A percentile compares a stretch with the other conserved stretches of the same genome.
phyloP scores from a whole-genome alignment of 768 basidiomycete genomes.

The Mycena haematopus region DNA sequence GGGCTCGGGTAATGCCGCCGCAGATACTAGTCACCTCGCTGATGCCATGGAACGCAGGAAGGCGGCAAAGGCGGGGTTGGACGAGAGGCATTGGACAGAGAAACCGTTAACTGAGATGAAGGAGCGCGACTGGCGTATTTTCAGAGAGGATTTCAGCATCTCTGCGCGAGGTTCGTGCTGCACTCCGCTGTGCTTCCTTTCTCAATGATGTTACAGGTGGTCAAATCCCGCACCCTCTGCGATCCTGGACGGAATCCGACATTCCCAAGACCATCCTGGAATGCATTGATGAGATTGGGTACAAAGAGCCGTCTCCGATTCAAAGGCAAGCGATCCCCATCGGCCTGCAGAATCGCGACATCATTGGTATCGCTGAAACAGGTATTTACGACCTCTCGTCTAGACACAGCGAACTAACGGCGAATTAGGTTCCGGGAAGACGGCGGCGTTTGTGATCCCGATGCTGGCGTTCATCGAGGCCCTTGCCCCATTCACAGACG shows the following conservation, averaged over 20 bases:
- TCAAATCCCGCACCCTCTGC: conserved; percentile 89
- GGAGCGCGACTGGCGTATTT: conserved; percentile 99
- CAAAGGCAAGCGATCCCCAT: conserved; percentile 99
- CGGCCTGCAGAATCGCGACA: conserved; percentile 93
- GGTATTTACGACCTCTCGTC: conserved; percentile 53
- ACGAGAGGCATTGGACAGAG: conserved; percentile 98
- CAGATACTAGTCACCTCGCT: conserved; percentile 60
- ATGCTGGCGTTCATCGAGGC: conserved; percentile 95
- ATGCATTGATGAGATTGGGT: conserved; percentile 90
- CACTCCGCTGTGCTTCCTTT: background rate
- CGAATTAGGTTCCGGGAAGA: conserved; percentile 91
- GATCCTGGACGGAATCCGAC: conserved; percentile 88
- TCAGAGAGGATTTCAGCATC: conserved; percentile 98
- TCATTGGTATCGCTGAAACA: conserved; percentile 98
- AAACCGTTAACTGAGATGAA: conserved; percentile 93
- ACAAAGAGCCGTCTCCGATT: conserved; percentile 96
- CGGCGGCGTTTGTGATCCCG: conserved; percentile 97
- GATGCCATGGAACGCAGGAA: conserved; percentile 84
- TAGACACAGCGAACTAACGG: conserved; percentile 14
- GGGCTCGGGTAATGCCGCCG: conserved; percentile 37
- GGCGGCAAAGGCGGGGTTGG: conserved; percentile 81
- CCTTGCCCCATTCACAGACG: conserved; percentile 87
- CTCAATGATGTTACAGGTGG: conserved; percentile 65
- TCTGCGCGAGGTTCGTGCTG: conserved; percentile 75
- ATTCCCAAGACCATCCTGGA: conserved; percentile 83